A percentile compares a stretch with the other conserved stretches of the same genome.
These are phyloP conservation scores for Tricholoma matsutake DNA, from an alignment of 768 basidiomycete species.

Conservation along the genomic window DNA sequence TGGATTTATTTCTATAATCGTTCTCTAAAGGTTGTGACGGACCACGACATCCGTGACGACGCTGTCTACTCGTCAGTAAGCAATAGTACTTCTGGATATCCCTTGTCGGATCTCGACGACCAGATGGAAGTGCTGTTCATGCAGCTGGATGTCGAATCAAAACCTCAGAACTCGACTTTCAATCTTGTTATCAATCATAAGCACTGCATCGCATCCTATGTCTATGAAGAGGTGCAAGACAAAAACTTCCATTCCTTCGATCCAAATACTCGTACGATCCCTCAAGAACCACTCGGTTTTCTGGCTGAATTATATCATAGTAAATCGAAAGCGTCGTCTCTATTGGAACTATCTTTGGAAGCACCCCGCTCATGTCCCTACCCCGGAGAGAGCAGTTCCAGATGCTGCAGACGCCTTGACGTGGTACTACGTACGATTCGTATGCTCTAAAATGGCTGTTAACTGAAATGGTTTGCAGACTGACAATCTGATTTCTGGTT, in stretches of 20 bases:
- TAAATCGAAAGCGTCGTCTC: conserved; percentile 42
- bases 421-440: conserved; percentile 42
- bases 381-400: conserved; percentile 37
- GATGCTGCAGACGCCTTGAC: conserved; percentile 50
- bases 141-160: conserved; percentile 32
- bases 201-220: conserved; percentile 44
- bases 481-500: conserved; percentile 47
- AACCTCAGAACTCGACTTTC: conserved; percentile 22
- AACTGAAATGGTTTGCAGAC: conserved; percentile 21
- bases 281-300: not conserved
- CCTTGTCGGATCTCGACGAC: conserved; percentile 29
- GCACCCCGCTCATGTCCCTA: conserved; percentile 44
- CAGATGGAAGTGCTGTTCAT: conserved; percentile 37
- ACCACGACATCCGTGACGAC: conserved; percentile 47
- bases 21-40: conserved; percentile 38
- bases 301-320: conserved; percentile 19
- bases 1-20: conserved; percentile 50
- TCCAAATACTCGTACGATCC: conserved; percentile 23
- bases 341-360: conserved; percentile 53
- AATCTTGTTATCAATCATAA: conserved; percentile 45
- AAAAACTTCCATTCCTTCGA: conserved; percentile 24
- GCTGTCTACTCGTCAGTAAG: conserved; percentile 28
- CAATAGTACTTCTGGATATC: conserved; percentile 25
- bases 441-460: not conserved
- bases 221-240: conserved; percentile 28